Evolutionary conservation across 75 land plant species (phyloP).

Genomic region (Larix kaempferi): DNA sequence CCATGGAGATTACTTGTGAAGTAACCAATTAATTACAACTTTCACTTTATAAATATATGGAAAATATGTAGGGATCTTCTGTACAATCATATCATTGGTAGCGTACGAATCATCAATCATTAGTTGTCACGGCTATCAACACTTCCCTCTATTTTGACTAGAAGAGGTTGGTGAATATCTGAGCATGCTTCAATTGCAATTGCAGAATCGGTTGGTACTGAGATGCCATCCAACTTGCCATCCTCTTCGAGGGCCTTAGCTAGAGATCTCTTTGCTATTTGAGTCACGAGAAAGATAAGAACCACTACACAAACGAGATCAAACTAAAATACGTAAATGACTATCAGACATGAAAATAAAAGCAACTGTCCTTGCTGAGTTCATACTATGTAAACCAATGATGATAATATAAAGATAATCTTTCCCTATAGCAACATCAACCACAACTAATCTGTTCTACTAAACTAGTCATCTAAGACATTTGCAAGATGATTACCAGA

Average conservation of each 20-base stretch:
- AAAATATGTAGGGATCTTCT: not conserved
- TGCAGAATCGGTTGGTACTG: not conserved
- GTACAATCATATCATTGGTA: not conserved
- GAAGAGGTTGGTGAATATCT: constrained; percentile 1
- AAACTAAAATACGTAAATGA: constrained; percentile 1
- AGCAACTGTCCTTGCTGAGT: not conserved
- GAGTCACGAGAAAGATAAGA: not conserved
- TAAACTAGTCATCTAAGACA: not conserved
- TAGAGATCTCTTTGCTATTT: constrained; percentile 2
- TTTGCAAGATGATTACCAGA: constrained; percentile 2
- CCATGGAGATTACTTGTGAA: too few relatives aligned
- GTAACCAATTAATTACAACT: too few relatives aligned
- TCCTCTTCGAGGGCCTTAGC: constrained; percentile 6
- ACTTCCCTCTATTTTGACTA: not conserved
- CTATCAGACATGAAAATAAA: not conserved
- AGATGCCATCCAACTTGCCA: not conserved
- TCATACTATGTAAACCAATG: not conserved
- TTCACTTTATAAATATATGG: not conserved
- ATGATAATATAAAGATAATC: not conserved
- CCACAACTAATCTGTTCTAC: not conserved
- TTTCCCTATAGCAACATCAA: not conserved
- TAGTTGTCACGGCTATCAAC: not conserved
- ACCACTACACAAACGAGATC: not conserved
- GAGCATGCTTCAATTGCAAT: not conserved
- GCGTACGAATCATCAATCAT: not conserved